A percentile compares a stretch with the other conserved stretches of the same genome.
Conservation (phyloP, 768 basidiomycete species). For the Hericium coralloides region DNA sequence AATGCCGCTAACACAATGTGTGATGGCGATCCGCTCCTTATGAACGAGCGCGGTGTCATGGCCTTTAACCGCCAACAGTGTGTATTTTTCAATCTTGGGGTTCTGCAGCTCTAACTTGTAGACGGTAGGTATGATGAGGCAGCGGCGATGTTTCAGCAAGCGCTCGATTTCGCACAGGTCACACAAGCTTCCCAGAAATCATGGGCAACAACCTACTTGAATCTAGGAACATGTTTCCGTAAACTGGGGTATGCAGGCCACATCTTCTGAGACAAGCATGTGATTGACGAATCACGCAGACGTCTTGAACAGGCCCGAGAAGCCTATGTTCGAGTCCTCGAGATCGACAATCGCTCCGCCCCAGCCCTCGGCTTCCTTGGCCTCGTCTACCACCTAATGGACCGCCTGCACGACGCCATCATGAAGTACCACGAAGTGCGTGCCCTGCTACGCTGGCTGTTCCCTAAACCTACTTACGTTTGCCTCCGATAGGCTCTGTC, state of each 20-base stretch:
- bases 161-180: constrained; percentile 74
- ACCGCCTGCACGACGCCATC: constrained; percentile 72
- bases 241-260: constrained; percentile 55
- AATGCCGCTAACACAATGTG: constrained; percentile 76
- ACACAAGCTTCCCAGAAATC: constrained; percentile 78
- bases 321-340: constrained; percentile 72
- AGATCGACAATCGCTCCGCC: constrained; percentile 79
- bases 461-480: background rate
- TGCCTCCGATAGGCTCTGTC: constrained; percentile 49
- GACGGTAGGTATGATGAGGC: constrained; percentile 63
- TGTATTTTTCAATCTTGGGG: constrained; percentile 17
- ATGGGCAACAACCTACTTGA: constrained; percentile 88
- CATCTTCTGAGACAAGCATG: background rate
- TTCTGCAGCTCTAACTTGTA: too few relatives aligned
- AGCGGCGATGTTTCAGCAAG: constrained; percentile 57
- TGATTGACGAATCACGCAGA: constrained; percentile 17
- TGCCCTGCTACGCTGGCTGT: background rate
- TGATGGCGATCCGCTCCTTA: constrained; percentile 77
- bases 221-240: constrained; percentile 84
- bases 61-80: constrained; percentile 81
- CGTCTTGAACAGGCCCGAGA: constrained; percentile 52
- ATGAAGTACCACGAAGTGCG: constrained; percentile 87
- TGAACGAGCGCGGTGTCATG: constrained; percentile 92
- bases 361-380: constrained; percentile 82
- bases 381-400: constrained; percentile 75